These are phyloP conservation scores for Dioscorea alata DNA, from an alignment of 106 monocot genomes.

Conservation along the genomic window DNA sequence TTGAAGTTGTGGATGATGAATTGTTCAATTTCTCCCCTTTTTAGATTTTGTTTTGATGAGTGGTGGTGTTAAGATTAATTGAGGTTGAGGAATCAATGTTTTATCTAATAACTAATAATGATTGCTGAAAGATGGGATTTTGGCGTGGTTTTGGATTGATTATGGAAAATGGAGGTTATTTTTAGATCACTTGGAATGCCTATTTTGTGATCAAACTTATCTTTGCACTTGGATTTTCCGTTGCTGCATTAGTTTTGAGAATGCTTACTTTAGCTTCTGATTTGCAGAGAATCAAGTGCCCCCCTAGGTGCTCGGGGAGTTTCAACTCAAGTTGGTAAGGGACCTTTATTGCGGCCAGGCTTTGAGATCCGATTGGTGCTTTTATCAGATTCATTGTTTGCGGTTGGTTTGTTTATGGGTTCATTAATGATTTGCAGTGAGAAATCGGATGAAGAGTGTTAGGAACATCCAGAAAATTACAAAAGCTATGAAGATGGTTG, in stretches of 20 bases:
- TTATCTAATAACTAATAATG: too few relatives aligned
- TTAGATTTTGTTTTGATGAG: too few relatives aligned
- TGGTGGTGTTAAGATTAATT: too few relatives aligned
- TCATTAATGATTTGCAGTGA: slow-evolving; percentile 42
- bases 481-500: slow-evolving; percentile 99
- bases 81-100: too few relatives aligned
- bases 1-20: background rate
- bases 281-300: slow-evolving; percentile 48
- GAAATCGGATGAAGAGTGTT: slow-evolving; percentile 95
- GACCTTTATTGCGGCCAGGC: background rate
- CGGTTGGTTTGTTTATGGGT: background rate
- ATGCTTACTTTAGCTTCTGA: slow-evolving; percentile 2
- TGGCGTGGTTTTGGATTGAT: background rate
- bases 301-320: slow-evolving; percentile 59
- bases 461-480: slow-evolving; percentile 97
- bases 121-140: background rate
- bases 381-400: background rate
- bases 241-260: background rate
- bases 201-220: background rate
- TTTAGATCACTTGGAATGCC: background rate
- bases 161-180: background rate
- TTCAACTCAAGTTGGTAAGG: slow-evolving; percentile 90
- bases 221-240: background rate
- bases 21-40: too few relatives aligned
- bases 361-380: background rate